Conservation (phyloP, 2,329 filamentous ascomycete genomes). For the Gnomoniopsis sp. region DNA sequence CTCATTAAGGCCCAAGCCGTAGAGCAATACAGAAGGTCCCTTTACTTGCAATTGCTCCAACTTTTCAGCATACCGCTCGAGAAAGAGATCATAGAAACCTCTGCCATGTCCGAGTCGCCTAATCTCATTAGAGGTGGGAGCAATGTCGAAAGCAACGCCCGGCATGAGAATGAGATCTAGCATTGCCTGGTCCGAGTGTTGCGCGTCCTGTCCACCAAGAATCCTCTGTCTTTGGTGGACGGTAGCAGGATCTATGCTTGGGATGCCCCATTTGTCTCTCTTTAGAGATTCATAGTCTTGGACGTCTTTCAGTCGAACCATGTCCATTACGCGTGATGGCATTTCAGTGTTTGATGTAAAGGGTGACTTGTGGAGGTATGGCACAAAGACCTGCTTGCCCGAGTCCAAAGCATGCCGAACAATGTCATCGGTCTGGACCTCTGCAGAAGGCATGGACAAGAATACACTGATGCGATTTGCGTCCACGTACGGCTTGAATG, state of each 20-base stretch:
- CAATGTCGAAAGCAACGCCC: conserved; percentile 83
- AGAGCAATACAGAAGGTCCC: conserved; percentile 46
- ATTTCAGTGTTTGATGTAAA: conserved; percentile 41
- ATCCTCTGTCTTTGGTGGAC: conserved; percentile 67
- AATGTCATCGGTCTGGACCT: conserved; percentile 80
- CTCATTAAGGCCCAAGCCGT: conserved; percentile 81
- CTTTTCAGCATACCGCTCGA: conserved; percentile 66
- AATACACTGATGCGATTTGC: conserved; percentile 81
- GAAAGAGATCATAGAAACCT: conserved; percentile 94
- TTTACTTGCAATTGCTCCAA: conserved; percentile 25
- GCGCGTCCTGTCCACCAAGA: conserved; percentile 57
- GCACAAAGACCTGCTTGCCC: conserved; percentile 87
- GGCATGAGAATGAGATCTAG: conserved; percentile 90
- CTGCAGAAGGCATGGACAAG: conserved; percentile 84
- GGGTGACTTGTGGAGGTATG: conserved; percentile 71
- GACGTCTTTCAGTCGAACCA: conserved; percentile 74
- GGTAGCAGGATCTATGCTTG: conserved; percentile 68
- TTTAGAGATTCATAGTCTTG: conserved; percentile 75
- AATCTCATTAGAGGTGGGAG: conserved; percentile 49
- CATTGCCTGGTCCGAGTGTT: conserved; percentile 40
- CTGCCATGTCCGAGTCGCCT: conserved; percentile 88
- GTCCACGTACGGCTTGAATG: conserved; percentile 69
- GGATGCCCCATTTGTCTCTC: conserved; percentile 89
- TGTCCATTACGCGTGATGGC: conserved; percentile 79
- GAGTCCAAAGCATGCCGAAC: conserved; percentile 73